Base-by-base conservation (phyloP, 768 basidiomycete genomes). In the Boletellus sp. region DNA sequence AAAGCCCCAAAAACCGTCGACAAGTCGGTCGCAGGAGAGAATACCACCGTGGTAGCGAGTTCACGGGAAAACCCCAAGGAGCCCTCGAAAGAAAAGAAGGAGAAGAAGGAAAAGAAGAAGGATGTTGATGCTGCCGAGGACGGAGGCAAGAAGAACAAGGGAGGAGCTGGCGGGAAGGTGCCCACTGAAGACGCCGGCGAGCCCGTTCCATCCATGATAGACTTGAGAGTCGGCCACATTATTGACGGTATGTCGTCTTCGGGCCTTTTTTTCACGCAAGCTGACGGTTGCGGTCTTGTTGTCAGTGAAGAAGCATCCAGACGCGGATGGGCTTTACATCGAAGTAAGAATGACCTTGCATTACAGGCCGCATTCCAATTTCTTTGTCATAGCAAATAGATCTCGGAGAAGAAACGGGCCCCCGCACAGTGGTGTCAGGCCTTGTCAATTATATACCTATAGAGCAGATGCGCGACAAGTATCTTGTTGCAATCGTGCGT, bases 241-340 rank as follows among this genome's bases (percentile, higher is more conserved):
- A 72, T 97, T 16, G 90, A 96, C 64, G 83, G 94, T 95, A 58
- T 64, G 82, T 69, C 28, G 10, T 28, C 28, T n/a, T 36, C 15
- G 7, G 6, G 37, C 22, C 11, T 15, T 35, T 13, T 20, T 22
- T 23, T 26, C n/a, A n/a, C 28, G 20, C 9, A 40, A n/a, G n/a
- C 55, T 55, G 31, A 64, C 31, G 15, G 33, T 8, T 28, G n/a
- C 28, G n/a, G 32, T 9, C 24, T 40, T 19, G 48, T 23, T 28
- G 48, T 56, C 62, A 95, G 95, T 98, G 60, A 84, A 83, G 71
- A 91, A 90, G 61, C 96, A 99, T 65, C 95, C 96, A 15, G 96
- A 99, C 63, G 96, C 96, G 3, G 96, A 98, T 62, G 84, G 91
- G 43, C 78, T 99, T n/a, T 99, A 98, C 64, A 81, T 98, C 53